Conservation (phyloP, 2,329 filamentous ascomycete genomes). For the Stagonosporopsis cucurbitacearum region DNA sequence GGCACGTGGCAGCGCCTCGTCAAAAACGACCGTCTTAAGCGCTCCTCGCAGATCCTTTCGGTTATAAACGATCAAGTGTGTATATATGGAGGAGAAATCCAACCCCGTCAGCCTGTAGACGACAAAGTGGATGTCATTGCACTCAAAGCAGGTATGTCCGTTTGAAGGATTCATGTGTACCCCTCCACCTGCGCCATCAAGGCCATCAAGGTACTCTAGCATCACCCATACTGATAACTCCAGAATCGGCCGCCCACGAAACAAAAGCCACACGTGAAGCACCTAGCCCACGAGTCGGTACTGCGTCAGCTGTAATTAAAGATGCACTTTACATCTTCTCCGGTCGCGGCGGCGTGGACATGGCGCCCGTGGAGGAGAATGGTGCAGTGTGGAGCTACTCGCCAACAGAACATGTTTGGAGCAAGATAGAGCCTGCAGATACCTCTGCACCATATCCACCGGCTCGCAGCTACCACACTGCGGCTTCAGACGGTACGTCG, state of each 20-base stretch:
- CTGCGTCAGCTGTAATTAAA: conserved; percentile 72
- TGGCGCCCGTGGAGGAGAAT: conserved; percentile 74
- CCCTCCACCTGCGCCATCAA: conserved; percentile 2
- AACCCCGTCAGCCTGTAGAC: conserved; percentile 71
- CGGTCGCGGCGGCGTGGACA: conserved; percentile 72
- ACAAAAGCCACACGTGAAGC: conserved; percentile 49
- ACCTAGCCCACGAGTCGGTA: conserved; percentile 73
- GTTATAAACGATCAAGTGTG: conserved; percentile 65
- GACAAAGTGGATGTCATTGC: conserved; percentile 73
- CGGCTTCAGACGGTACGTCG: conserved; percentile 69
- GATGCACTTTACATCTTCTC: conserved; percentile 81
- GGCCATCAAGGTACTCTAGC: conserved; percentile 30
- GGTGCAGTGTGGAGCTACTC: conserved; percentile 81
- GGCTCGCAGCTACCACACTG: conserved; percentile 74
- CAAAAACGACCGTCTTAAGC: conserved; percentile 58
- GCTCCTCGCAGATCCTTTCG: conserved; percentile 76
- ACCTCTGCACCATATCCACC: conserved; percentile 61
- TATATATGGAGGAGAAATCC: conserved; percentile 79
- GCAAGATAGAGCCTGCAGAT: conserved; percentile 63
- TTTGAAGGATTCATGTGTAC: background rate
- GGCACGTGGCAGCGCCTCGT: conserved; percentile 49
- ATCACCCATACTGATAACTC: conserved; percentile 16
- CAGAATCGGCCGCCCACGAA: conserved; percentile 53
- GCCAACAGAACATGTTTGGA: conserved; percentile 69
- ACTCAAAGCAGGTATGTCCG: conserved; percentile 47